Evolutionary conservation across 805 yeast species (phyloP).

Genomic region (Saccharomycopsis fibuligera): DNA sequence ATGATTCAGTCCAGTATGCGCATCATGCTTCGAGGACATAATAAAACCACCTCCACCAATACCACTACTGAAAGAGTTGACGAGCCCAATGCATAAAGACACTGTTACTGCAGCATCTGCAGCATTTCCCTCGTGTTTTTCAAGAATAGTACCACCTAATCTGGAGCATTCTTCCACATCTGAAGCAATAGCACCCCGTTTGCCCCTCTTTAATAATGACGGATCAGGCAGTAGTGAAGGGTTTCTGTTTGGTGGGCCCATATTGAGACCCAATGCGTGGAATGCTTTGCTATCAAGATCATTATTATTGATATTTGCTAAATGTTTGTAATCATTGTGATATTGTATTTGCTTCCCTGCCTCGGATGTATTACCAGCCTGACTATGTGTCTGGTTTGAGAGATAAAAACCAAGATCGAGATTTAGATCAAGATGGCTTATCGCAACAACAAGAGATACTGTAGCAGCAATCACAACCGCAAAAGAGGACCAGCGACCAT

Average conservation of each 20-base stretch:
- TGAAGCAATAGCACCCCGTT: conserved; percentile 57
- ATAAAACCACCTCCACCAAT: conserved; percentile 91
- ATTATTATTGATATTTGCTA: no score
- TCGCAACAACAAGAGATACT: no score
- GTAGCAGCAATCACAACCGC: no score
- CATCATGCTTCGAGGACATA: conserved; percentile 32
- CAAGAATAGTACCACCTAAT: conserved; percentile 52
- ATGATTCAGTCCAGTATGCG: conserved; percentile 33
- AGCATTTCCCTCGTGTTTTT: conserved; percentile 62
- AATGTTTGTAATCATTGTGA: no score
- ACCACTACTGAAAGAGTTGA: conserved; percentile 80
- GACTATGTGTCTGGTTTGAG: no score
- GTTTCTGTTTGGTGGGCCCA: conserved; percentile 21
- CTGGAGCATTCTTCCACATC: conserved; percentile 60
- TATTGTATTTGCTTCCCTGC: no score
- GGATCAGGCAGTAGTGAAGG: conserved; percentile 36
- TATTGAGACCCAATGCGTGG: conserved; percentile 19
- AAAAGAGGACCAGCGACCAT: no score
- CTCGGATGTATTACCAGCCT: no score
- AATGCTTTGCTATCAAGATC: no score
- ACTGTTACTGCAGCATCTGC: conserved; percentile 92
- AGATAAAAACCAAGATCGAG: no score
- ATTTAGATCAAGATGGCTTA: no score
- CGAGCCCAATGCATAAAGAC: conserved; percentile 79
- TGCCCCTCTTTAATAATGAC: conserved; percentile 35